phyloP scores from a whole-genome alignment of 306 rosid species.

The Medicago arabica region DNA sequence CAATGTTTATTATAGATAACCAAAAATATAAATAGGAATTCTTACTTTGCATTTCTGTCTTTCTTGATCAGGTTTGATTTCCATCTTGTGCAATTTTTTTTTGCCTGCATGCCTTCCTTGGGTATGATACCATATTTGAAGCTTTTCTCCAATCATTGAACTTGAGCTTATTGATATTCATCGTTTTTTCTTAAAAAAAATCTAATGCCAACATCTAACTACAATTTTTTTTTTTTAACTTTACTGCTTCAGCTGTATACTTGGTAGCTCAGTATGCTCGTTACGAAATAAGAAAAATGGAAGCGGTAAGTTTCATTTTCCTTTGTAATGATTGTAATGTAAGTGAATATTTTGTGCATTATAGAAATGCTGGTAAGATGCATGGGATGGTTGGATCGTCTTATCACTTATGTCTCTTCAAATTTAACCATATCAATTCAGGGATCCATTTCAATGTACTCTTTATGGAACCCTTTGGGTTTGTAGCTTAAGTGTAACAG shows the following conservation, averaged over 20 bases:
- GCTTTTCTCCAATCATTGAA: conserved; percentile 13
- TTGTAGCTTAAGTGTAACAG: neutral
- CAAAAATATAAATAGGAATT: neutral
- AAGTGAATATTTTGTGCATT: neutral
- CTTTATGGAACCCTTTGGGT: neutral
- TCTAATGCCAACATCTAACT: conserved; percentile 34
- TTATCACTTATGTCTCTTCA: conserved; percentile 14
- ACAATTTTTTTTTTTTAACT: neutral
- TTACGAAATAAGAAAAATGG: conserved; percentile 82
- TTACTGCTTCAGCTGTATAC: conserved; percentile 73
- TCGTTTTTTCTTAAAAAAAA: neutral
- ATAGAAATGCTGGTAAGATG: neutral
- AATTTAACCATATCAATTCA: neutral
- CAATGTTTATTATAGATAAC: neutral
- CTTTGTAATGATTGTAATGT: conserved; percentile 16
- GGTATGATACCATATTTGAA: conserved; percentile 52
- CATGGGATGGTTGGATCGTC: conserved; percentile 9
- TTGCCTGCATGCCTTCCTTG: conserved; percentile 87
- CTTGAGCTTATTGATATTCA: conserved; percentile 20
- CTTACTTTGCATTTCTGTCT: conserved; percentile 44
- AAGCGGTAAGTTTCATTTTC: conserved; percentile 55
- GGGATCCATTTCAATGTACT: conserved; percentile 2
- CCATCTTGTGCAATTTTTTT: conserved; percentile 85
- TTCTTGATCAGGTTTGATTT: conserved; percentile 78
- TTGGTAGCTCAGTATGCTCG: conserved; percentile 93